Conservation (phyloP, 164 flowering plant species). For the Litsea cubeba region DNA sequence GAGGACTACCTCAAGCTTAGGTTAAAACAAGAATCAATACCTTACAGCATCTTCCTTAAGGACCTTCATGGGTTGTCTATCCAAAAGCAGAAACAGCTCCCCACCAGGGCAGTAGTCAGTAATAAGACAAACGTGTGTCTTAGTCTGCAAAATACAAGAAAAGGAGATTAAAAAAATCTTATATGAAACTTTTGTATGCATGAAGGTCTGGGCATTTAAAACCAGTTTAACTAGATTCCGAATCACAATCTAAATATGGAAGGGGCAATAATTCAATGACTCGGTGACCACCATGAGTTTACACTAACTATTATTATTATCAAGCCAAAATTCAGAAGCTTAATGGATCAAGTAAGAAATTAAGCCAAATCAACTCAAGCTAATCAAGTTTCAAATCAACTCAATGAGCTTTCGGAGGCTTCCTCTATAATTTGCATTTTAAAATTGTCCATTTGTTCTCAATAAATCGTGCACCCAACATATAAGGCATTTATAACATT, state of each 20-base stretch:
- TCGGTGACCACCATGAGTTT: too few relatives aligned
- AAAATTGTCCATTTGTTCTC: too few relatives aligned
- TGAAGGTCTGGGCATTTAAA: neutral
- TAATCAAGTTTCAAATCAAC: too few relatives aligned
- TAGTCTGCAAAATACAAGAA: constrained; percentile 54
- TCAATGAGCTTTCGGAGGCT: too few relatives aligned
- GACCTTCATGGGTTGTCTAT: constrained; percentile 79
- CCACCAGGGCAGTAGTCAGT: constrained; percentile 97
- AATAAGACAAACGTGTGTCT: constrained; percentile 84
- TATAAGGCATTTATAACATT: too few relatives aligned
- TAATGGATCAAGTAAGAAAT: too few relatives aligned
- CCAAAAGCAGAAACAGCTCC: constrained; percentile 89
- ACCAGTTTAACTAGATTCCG: neutral
- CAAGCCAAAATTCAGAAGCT: too few relatives aligned
- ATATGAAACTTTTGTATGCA: neutral
- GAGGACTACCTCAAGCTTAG: neutral
- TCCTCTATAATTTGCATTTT: too few relatives aligned
- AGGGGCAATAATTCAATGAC: too few relatives aligned
- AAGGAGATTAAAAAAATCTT: neutral
- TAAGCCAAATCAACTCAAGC: too few relatives aligned
- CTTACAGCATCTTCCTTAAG: constrained; percentile 93
- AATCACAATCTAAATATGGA: neutral
- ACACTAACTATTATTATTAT: too few relatives aligned
- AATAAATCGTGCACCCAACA: too few relatives aligned
- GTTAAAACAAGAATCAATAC: constrained; percentile 30